Evolutionary conservation across 805 yeast species (phyloP).

Genomic region (Nakazawaea ernobii): DNA sequence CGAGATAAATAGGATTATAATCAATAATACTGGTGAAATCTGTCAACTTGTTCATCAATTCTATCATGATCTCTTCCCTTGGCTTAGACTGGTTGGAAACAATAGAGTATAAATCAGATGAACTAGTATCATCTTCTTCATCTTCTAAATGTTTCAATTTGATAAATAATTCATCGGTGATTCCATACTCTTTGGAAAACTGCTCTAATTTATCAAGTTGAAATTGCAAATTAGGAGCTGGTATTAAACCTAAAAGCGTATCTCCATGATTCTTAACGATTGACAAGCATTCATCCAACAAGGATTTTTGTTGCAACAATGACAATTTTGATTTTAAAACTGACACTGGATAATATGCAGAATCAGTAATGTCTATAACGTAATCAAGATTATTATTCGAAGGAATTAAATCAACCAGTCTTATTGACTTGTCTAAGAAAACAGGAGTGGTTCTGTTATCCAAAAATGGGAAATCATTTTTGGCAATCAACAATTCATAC

Average conservation of each 20-base stretch:
- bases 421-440: conserved; percentile 26
- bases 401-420: conserved; percentile 34
- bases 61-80: conserved; percentile 1
- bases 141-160: conserved; percentile 12
- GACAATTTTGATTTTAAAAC: conserved; percentile 29
- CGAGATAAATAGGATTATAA: conserved; percentile 40
- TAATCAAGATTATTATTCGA: conserved; percentile 10
- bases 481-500: conserved; percentile 40
- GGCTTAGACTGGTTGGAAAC: not conserved
- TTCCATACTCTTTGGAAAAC: conserved; percentile 20
- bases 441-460: conserved; percentile 33
- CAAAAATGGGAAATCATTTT: conserved; percentile 50
- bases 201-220: conserved; percentile 40
- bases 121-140: not conserved
- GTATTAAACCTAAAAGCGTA: conserved; percentile 35
- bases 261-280: conserved; percentile 18
- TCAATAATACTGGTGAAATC: conserved; percentile 40
- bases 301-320: conserved; percentile 32
- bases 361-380: conserved; percentile 19
- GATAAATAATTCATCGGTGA: conserved; percentile 27
- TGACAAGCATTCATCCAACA: conserved; percentile 50
- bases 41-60: conserved; percentile 22
- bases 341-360: conserved; percentile 28
- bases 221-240: conserved; percentile 46
- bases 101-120: conserved; percentile 2